phyloP scores from a whole-genome alignment of 1,284 basidiomycete species.

The Rhodofomes roseus region DNA sequence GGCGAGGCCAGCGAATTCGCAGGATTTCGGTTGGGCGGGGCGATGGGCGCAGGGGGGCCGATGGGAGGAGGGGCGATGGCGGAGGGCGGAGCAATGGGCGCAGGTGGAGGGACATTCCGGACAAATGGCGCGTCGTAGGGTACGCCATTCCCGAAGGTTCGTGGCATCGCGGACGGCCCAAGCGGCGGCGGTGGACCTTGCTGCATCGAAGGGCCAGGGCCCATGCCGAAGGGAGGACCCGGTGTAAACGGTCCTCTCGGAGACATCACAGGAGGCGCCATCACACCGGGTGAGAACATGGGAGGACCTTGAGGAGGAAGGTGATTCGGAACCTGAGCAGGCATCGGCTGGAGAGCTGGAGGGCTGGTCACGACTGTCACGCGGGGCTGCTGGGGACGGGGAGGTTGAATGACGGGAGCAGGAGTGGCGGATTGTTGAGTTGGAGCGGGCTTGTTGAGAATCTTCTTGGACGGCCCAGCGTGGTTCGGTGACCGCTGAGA shows the following conservation, averaged over 20 bases:
- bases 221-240: conserved; percentile 47
- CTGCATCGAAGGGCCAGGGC: conserved; percentile 38
- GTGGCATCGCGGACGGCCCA: conserved; percentile 49
- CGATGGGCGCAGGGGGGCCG: conserved; percentile 52
- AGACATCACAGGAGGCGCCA: conserved; percentile 44
- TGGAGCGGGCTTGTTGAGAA: conserved; percentile 38
- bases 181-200: conserved; percentile 42
- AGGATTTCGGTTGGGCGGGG: conserved; percentile 32
- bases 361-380: conserved; percentile 27
- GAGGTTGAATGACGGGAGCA: conserved; percentile 27
- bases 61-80: conserved; percentile 45
- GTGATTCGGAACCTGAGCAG: conserved; percentile 29
- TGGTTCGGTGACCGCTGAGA: conserved; percentile 37
- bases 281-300: conserved; percentile 46
- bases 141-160: conserved; percentile 43
- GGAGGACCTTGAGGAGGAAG: conserved; percentile 36
- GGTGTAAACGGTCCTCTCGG: conserved; percentile 45
- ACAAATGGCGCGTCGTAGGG: conserved; percentile 48
- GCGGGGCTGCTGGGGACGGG: conserved; percentile 30
- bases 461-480: conserved; percentile 49
- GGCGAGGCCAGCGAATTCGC: conserved; percentile 38
- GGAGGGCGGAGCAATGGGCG: conserved; percentile 47
- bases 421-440: conserved; percentile 19
- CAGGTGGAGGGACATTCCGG: conserved; percentile 35
- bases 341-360: not conserved